Evolutionary conservation across 2,329 filamentous ascomycete genomes (phyloP).

Genomic region (Ophiosphaerella korrae): DNA sequence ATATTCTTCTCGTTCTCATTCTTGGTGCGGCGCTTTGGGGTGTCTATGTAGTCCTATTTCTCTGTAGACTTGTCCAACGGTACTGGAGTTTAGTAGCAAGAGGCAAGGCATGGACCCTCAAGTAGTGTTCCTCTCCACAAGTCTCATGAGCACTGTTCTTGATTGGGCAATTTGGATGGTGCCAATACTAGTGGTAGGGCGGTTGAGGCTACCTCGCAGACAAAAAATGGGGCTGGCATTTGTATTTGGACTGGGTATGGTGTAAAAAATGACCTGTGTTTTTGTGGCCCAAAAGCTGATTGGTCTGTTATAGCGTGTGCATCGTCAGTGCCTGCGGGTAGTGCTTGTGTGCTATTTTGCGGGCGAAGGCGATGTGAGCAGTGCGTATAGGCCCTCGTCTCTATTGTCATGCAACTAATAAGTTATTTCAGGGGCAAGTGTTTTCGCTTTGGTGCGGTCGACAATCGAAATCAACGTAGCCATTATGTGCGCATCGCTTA

Average conservation of each 20-base stretch:
- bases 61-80: conserved; percentile 31
- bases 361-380: conserved; percentile 22
- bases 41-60: conserved; percentile 33
- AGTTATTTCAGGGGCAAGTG: conserved; percentile 39
- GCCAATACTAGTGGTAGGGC: conserved; percentile 36
- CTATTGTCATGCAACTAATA: not conserved
- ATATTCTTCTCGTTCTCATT: conserved; percentile 21
- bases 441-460: conserved; percentile 49
- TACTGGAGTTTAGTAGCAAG: conserved; percentile 29
- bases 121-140: conserved; percentile 31
- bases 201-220: conserved; percentile 35
- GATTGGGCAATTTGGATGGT: conserved; percentile 40
- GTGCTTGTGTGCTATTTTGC: conserved; percentile 28
- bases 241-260: conserved; percentile 45
- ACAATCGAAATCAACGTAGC: conserved; percentile 51
- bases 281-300: not conserved
- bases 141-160: conserved; percentile 34
- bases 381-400: conserved; percentile 16
- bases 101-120: conserved; percentile 29
- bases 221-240: conserved; percentile 40
- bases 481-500: conserved; percentile 52
- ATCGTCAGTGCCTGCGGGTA: conserved; percentile 33
- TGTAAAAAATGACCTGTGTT: conserved; percentile 30
- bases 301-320: conserved; percentile 27
- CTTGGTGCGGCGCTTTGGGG: conserved; percentile 31